Percentiles rank a stretch among this genome's conserved stretches.
phyloP scores from a whole-genome alignment of 768 basidiomycete genomes.

The Naganishia vaughanmartiniae region DNA sequence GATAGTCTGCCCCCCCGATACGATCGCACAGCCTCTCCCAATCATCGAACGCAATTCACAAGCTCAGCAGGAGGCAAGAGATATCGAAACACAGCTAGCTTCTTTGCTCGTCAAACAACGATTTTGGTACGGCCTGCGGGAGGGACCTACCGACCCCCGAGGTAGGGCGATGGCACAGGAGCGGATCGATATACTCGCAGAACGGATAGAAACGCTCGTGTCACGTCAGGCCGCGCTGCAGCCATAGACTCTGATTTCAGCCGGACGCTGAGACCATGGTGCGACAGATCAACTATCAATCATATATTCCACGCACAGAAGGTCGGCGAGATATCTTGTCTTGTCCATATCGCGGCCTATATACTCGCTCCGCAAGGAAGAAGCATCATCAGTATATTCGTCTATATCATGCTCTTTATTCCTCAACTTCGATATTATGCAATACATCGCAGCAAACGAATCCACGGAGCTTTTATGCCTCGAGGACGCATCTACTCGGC shows the following conservation, averaged over 20 bases:
- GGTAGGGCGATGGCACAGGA: not conserved
- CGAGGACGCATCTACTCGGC: too few species aligned
- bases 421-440: too few species aligned
- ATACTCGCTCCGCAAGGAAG: too few species aligned
- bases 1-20: not conserved
- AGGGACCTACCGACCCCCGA: not conserved
- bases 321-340: too few species aligned
- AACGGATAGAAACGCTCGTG: constrained; percentile 1
- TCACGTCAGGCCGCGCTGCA: not conserved
- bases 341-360: too few species aligned
- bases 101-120: not conserved
- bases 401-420: too few species aligned
- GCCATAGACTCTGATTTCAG: not conserved
- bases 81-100: not conserved
- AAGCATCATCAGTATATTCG: too few species aligned
- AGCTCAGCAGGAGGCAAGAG: not conserved
- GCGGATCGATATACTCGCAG: not conserved
- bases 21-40: not conserved
- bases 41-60: not conserved
- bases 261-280: not conserved
- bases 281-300: not conserved
- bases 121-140: not conserved
- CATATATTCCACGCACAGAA: not conserved
- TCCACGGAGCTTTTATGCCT: too few species aligned
- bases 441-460: too few species aligned